Base-by-base conservation (phyloP, 163 green algal species). In the Chlorella variabilis region DNA sequence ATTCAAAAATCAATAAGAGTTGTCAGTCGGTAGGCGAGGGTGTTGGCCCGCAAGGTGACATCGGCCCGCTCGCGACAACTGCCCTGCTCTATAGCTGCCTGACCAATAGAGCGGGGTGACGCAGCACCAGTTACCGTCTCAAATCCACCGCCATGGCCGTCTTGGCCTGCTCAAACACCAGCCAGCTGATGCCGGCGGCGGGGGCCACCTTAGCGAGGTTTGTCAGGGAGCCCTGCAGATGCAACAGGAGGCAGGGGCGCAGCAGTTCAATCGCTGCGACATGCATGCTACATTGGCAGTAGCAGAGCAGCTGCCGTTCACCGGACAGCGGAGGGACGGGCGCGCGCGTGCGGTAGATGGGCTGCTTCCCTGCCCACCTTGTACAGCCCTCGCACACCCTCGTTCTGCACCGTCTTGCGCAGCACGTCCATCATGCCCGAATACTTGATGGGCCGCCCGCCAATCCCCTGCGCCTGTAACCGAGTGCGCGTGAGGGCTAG, bases 191-290 rank as follows among this genome's bases (percentile, higher is more conserved):
- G 41, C 93, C 94, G 0, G 93, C 93, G 20, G 95, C 94, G 11
- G 95, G 95, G 1, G 94, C 95, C 59, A 98, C 77, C 86, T 98
- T 98, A 23, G 93, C 81, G 51, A 98, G 87, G 87, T 98, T 98
- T 36, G 95, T 93, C 56, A 95, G 29, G n/a, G 96, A 86, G 13
- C 94, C 94, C 92, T 95, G 75, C 20, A 62, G 54, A 5, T n/a
- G 42, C 38, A 54, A 23, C 11, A 15, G 11, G 15, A 15, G 45
- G 45, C 45, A 54, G 45, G 48, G 11, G n/a, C 8, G 13, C 13
- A 9, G 17, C 8, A 9, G 15, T 7, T 11, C 29, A 42, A 25
- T 31, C 29, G 21, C 31, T 15, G 11, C 45, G 17, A 41, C 5
- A 25, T 2, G 61, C 23, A 59, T 33, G 69, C 2, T 48, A 49